Base-by-base conservation (phyloP, 495 filamentous ascomycete genomes). In the Hypoxylon lenormandii region DNA sequence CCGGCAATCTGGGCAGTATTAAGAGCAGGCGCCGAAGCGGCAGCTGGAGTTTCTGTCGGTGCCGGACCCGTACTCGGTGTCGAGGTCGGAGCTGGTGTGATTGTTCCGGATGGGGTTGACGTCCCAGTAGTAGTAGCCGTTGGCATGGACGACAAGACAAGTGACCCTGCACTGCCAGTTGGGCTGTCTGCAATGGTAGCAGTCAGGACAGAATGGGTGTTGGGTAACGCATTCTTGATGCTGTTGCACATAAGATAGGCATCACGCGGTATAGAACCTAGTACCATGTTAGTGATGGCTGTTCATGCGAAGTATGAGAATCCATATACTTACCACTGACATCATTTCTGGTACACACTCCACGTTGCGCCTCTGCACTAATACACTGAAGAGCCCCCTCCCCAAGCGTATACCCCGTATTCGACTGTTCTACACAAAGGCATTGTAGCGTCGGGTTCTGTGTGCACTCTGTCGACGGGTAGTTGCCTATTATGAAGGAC, bases 311-410 rank as follows among this genome's bases (percentile, higher is more conserved):
- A 37, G 46, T 8, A 60, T 10, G 10, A 11, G 1, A 30, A n/a
- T 28, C 21, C 28, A 12, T 51, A 48, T 36, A 69, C 80, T 80
- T 62, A 84, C 83, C 55, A 38, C 67, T 60, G 1, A 71, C 73
- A 49, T 80, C 74, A 11, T 60, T 48, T 3, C 74, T 77, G 43
- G 66, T 57, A 64, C 84, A 87, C 6, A 60, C 60, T 8, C 83
- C 83, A 42, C 78, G 61, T 47, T 70, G 70, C 37, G 48, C 69
- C 69, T 83, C 80, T 18, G 84, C 82, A 47, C 83, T 74, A 11
- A 88, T 82, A 72, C 91, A 93, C 60, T 85, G 83, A 57, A 91
- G 72, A 7, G 85, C 88, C 5, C 82, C 89, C 75, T 92, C 90
- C 10, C 90, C 90, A 48, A 94, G 56, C 0, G 90, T 91, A 59